Conservation (phyloP, 1,139 yeast genomes). For the Zygosaccharomyces sapae region DNA sequence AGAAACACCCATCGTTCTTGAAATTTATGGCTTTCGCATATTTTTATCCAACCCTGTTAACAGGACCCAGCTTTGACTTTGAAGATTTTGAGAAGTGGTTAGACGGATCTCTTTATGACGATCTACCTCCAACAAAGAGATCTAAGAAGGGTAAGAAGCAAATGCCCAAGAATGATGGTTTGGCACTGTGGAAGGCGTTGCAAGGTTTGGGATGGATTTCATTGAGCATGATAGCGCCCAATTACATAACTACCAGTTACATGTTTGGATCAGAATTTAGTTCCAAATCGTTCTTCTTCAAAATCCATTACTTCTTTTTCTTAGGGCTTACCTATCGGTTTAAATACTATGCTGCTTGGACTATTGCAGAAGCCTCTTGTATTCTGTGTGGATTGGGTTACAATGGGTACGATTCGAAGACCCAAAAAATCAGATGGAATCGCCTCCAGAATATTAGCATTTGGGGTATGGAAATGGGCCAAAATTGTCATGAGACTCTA, state of each 20-base stretch:
- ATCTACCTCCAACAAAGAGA: constrained; percentile 62
- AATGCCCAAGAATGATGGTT: constrained; percentile 77
- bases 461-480: constrained; percentile 77
- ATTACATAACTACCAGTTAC: constrained; percentile 47
- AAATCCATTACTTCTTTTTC: constrained; percentile 61
- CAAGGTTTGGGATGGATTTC: constrained; percentile 79
- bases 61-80: constrained; percentile 95
- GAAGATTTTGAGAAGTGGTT: constrained; percentile 83
- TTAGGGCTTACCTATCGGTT: constrained; percentile 70
- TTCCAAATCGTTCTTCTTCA: constrained; percentile 46
- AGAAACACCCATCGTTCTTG: constrained; percentile 63
- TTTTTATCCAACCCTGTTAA: constrained; percentile 83
- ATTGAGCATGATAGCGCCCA: constrained; percentile 52
- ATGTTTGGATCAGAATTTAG: constrained; percentile 46
- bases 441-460: constrained; percentile 90
- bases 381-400: constrained; percentile 90
- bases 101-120: constrained; percentile 74
- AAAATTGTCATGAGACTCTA: constrained; percentile 75
- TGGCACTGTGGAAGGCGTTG: constrained; percentile 58
- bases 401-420: constrained; percentile 69
- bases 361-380: constrained; percentile 93
- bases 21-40: constrained; percentile 80
- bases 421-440: constrained; percentile 72
- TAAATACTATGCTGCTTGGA: constrained; percentile 94
- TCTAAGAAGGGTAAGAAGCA: constrained; percentile 61